Evolutionary conservation across 371 early-diverging fungal species (phyloP), one percentile per base, ranked within the genome.

Genomic region (Mortierella sp.): DNA sequence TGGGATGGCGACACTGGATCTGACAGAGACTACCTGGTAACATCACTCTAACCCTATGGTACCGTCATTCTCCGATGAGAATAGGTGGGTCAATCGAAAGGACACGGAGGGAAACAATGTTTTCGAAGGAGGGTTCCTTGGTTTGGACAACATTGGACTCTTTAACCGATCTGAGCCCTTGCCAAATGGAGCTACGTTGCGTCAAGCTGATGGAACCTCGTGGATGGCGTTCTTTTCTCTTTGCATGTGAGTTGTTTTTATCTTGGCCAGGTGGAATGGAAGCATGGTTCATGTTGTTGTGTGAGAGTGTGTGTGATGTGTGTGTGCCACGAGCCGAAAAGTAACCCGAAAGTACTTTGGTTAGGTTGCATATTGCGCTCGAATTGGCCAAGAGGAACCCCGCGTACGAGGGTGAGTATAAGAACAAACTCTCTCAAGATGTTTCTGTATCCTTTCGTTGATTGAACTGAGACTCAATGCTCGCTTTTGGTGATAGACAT

Each of bases 1-100:
- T 19, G 1, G 1, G 21, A 6, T 46, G 12, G 16, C 22, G 14
- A 19, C 24, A 37, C 10, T 4, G 34, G 34, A 7, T 34, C 7
- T 34, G 34, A 34, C 10, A 34, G 34, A 4, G 34, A 34, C 34
- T 34, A 34, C 34, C 34, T 34, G 4, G 34, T 34, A 10, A 34
- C 7, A 34, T 34, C 34, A 4, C 34, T 34, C 34, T 34, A n/a
- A n/a, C n/a, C n/a, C n/a, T n/a, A n/a, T n/a, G n/a, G n/a, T n/a
- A n/a, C n/a, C n/a, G n/a, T n/a, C n/a, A n/a, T n/a, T n/a, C n/a
- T n/a, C n/a, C n/a, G 34, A 10, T 4, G 34, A 34, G 1, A 14
- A 46, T 49, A 76, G 73, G 74, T 83, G 84, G 84, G 80, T 83
- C 28, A 83, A 83, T 57, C 72, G 80, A 39, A 82, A 83, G 62